Evolutionary conservation across 306 rosid species (phyloP).

Genomic region (Lupinus albus): DNA sequence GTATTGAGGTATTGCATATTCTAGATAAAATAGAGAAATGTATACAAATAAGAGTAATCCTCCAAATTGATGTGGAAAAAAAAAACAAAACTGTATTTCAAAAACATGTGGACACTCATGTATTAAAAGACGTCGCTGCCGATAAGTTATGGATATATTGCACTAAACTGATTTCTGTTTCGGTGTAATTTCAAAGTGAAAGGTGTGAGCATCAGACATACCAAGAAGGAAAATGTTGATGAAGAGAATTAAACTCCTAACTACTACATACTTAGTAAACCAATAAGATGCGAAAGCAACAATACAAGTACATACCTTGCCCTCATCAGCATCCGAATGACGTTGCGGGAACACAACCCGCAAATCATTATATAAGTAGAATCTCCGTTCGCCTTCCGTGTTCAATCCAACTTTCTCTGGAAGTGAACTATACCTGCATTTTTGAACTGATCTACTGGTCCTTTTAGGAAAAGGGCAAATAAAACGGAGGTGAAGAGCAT

Average conservation of each 20-base stretch:
- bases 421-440: slow-evolving; percentile 54
- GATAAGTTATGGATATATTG: neutral
- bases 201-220: neutral
- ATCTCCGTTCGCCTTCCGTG: slow-evolving; percentile 67
- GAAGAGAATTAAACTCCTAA: slow-evolving; percentile 1
- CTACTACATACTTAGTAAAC: slow-evolving; percentile 18
- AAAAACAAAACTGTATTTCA: neutral
- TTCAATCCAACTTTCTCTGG: slow-evolving; percentile 56
- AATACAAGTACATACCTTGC: slow-evolving; percentile 73
- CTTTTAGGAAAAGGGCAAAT: slow-evolving; percentile 73
- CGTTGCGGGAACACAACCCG: slow-evolving; percentile 97
- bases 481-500: slow-evolving; percentile 95
- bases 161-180: slow-evolving; percentile 2
- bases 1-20: too few species aligned
- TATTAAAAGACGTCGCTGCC: neutral
- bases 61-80: too few species aligned
- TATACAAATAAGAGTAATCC: too few species aligned
- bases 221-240: neutral
- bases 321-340: slow-evolving; percentile 94
- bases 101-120: slow-evolving; percentile 4
- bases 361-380: slow-evolving; percentile 85
- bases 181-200: slow-evolving; percentile 5
- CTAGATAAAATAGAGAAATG: too few species aligned
- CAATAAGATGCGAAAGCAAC: slow-evolving; percentile 23
- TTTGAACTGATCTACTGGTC: slow-evolving; percentile 54